phyloP scores from a whole-genome alignment of 2,329 filamentous ascomycete genomes.

The Venturia oleaginea region DNA sequence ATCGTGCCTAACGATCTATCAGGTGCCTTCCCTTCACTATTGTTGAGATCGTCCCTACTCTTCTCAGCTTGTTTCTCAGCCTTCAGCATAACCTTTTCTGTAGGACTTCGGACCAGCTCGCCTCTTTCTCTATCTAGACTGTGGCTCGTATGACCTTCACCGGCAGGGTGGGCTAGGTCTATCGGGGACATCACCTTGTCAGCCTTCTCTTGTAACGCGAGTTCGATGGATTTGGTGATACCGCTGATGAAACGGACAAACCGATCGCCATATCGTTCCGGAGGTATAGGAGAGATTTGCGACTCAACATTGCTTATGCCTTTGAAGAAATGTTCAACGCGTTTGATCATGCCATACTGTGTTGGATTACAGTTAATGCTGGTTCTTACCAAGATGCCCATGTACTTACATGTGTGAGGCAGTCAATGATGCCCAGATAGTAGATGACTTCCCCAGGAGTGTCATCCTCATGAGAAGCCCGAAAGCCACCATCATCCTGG shows the following conservation, averaged over 20 bases:
- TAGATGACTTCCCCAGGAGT: slow-evolving; percentile 83
- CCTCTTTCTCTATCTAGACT: slow-evolving; percentile 21
- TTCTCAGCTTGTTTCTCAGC: slow-evolving; percentile 53
- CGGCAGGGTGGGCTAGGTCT: background rate
- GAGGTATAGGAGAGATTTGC: slow-evolving; percentile 87
- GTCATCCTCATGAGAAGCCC: slow-evolving; percentile 86
- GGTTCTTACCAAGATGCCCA: background rate
- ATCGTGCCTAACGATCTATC: slow-evolving; percentile 51
- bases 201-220: slow-evolving; percentile 50
- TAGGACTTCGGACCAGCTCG: slow-evolving; percentile 23
- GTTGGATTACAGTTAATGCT: background rate
- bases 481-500: slow-evolving; percentile 84
- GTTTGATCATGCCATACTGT: slow-evolving; percentile 89
- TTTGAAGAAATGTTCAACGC: slow-evolving; percentile 95
- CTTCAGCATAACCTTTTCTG: slow-evolving; percentile 46
- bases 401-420: slow-evolving; percentile 79
- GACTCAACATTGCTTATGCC: slow-evolving; percentile 73
- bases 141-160: background rate
- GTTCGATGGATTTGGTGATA: slow-evolving; percentile 83
- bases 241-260: slow-evolving; percentile 88
- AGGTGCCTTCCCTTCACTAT: slow-evolving; percentile 47
- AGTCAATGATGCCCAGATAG: slow-evolving; percentile 97
- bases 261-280: slow-evolving; percentile 82
- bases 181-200: background rate
- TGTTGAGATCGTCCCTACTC: slow-evolving; percentile 17